Evolutionary conservation across 345 rosid genomes (phyloP), one percentile per base, ranked within the genome.

Genomic region (Heritiera fomes): DNA sequence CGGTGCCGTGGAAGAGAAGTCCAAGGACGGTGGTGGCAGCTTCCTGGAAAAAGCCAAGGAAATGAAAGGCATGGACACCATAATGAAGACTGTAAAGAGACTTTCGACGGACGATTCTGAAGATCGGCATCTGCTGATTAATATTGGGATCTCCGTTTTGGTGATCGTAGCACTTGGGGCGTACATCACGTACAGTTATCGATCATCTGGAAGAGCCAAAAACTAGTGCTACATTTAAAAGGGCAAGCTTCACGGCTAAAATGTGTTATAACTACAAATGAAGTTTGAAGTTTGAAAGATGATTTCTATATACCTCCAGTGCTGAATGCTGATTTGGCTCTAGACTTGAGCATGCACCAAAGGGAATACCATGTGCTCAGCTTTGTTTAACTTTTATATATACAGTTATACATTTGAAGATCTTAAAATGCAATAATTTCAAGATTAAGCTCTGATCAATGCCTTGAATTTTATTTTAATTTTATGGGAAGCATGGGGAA

Each of bases 111-210:
- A 72, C 5, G 75, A 53, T 6, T 40, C 38, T 1, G 75, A 53
- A 55, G 62, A 72, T 34, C 28, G 47, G 62, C 62, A 34, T 63
- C 5, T 53, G 75, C 30, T 72, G 62, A 4, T 72, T 8, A 72
- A 72, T 53, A 72, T 72, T 32, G 75, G 75, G 62, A 62, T 72
- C 9, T 72, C 75, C 0, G 32, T 72, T 72, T 72, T 72, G 63
- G 75, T 72, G 75, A 72, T 71, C 14, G 58, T 47, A 52, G 73
- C 20, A 11, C 58, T 70, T 70, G 73, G 73, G 10, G 58, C 58
- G 28, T 70, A 47, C 23, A 70, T 70, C 17, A 28, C 73, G 1
- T 47, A 70, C 58, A 70, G 40, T n/a, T 70, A 47, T 70, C 73
- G 20, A 20, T 47, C 73, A 46, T 70, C 56, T 70, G 73, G 56